Evolutionary conservation across 1,284 basidiomycete species (phyloP).

Genomic region (Apiotrichum sp.): DNA sequence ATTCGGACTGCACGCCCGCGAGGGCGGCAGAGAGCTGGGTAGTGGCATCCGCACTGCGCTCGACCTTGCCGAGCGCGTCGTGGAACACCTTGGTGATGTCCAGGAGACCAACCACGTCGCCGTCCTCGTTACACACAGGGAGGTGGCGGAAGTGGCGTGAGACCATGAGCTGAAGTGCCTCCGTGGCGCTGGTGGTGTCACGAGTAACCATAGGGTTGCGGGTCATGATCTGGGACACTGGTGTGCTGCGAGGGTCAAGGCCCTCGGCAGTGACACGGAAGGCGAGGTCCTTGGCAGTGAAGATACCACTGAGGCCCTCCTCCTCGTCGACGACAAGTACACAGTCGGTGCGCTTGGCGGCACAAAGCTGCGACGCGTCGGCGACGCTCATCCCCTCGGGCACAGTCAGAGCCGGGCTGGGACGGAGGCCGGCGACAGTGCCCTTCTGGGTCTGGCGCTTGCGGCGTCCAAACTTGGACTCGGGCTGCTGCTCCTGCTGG

Average conservation of each 20-base stretch:
- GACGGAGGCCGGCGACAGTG: slow-evolving; percentile 93
- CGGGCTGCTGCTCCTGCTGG: slow-evolving; percentile 13
- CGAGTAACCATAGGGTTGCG: slow-evolving; percentile 98
- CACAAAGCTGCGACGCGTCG: slow-evolving; percentile 93
- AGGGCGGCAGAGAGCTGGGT: slow-evolving; percentile 94
- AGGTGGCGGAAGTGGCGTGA: slow-evolving; percentile 93
- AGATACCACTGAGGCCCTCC: slow-evolving; percentile 96
- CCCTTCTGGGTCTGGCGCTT: slow-evolving; percentile 72
- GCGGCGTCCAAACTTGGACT: slow-evolving; percentile 19
- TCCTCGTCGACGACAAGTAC: slow-evolving; percentile 99
- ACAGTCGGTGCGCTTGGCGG: slow-evolving; percentile 93
- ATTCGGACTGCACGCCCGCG: slow-evolving; percentile 94
- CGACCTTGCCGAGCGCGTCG: slow-evolving; percentile 98
- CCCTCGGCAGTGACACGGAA: slow-evolving; percentile 96
- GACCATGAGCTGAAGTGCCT: slow-evolving; percentile 97
- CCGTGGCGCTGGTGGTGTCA: slow-evolving; percentile 95
- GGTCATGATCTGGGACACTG: slow-evolving; percentile 96
- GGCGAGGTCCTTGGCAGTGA: slow-evolving; percentile 97
- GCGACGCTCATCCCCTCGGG: slow-evolving; percentile 95
- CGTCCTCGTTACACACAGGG: slow-evolving; percentile 96
- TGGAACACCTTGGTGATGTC: slow-evolving; percentile 99
- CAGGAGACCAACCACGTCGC: slow-evolving; percentile 94
- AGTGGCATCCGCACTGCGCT: slow-evolving; percentile 92
- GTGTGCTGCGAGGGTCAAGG: slow-evolving; percentile 86
- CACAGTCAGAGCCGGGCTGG: slow-evolving; percentile 92